A percentile compares a stretch with the other conserved stretches of the same genome.
Conservation (phyloP, 176 grass and related monocot species). For the Raddia guianensis region DNA sequence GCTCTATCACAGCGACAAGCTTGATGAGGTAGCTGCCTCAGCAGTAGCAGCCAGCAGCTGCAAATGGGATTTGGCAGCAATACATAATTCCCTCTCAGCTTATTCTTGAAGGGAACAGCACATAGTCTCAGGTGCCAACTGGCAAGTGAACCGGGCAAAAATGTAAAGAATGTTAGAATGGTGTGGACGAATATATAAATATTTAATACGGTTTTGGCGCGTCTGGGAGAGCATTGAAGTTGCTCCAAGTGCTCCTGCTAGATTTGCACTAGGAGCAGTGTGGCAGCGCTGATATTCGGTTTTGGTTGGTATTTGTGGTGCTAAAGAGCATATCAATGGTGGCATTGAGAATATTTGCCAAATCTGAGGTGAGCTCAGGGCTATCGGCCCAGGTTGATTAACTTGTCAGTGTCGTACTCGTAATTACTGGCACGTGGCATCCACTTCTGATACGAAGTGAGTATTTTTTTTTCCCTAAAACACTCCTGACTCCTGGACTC, state of each 20-base stretch:
- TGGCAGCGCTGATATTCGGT: constrained; percentile 31
- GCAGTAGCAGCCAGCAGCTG: not conserved
- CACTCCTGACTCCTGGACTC: no score
- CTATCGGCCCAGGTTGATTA: not conserved
- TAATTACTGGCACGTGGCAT: not conserved
- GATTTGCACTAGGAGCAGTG: constrained; percentile 37
- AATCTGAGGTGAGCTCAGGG: not conserved
- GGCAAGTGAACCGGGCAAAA: not conserved
- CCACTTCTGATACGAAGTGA: not conserved
- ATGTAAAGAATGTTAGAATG: not conserved
- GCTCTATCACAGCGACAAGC: not conserved
- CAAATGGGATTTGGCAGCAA: not conserved
- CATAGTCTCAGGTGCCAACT: not conserved
- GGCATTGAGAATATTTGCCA: not conserved
- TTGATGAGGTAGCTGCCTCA: constrained; percentile 35
- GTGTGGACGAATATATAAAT: not conserved
- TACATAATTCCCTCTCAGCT: not conserved
- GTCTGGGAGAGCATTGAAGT: not conserved
- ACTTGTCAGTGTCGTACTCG: not conserved
- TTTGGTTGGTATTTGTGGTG: constrained; percentile 16
- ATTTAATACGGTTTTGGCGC: not conserved
- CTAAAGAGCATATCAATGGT: not conserved
- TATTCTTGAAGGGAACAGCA: not conserved
- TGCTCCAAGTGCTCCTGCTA: constrained; percentile 14
- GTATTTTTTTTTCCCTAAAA: no score